phyloP scores from a whole-genome alignment of 257 asterid genomes.

The Paulownia fortunei region DNA sequence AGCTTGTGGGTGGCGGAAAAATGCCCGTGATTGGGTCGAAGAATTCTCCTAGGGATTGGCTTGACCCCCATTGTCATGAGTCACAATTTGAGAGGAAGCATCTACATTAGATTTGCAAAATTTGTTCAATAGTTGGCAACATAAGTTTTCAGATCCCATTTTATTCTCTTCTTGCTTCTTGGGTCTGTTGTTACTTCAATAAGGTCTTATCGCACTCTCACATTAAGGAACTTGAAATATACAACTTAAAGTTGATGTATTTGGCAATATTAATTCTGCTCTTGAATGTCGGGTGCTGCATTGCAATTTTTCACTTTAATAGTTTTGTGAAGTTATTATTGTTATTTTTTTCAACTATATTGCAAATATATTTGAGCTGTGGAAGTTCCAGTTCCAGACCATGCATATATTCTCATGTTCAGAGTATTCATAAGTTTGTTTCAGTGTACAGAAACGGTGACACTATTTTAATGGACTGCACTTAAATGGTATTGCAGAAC shows the following conservation, averaged over 20 bases:
- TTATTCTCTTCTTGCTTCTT: neutral
- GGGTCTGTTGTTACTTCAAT: conserved; percentile 22
- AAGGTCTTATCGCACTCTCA: conserved; percentile 14
- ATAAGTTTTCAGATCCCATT: neutral
- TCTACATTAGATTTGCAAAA: conserved; percentile 23
- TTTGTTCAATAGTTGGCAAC: conserved; percentile 20
- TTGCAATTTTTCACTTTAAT: neutral
- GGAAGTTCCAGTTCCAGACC: too few species aligned
- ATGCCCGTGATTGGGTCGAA: conserved; percentile 47
- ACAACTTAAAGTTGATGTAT: conserved; percentile 19
- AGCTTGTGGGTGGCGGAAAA: conserved; percentile 80
- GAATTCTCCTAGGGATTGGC: conserved; percentile 78
- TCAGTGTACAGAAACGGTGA: too few species aligned
- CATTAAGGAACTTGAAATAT: neutral
- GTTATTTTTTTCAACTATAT: neutral
- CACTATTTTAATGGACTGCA: too few species aligned
- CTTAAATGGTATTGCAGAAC: too few species aligned
- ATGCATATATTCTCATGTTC: too few species aligned
- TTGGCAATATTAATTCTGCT: conserved; percentile 29
- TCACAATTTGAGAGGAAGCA: conserved; percentile 72
- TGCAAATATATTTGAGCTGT: neutral
- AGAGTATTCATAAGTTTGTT: too few species aligned
- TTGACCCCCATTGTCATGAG: conserved; percentile 94
- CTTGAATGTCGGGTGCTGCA: neutral
- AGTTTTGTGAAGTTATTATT: neutral